These are phyloP conservation scores for Barnettozyma californica DNA, from an alignment of 805 yeast species.

Conservation along the genomic window DNA sequence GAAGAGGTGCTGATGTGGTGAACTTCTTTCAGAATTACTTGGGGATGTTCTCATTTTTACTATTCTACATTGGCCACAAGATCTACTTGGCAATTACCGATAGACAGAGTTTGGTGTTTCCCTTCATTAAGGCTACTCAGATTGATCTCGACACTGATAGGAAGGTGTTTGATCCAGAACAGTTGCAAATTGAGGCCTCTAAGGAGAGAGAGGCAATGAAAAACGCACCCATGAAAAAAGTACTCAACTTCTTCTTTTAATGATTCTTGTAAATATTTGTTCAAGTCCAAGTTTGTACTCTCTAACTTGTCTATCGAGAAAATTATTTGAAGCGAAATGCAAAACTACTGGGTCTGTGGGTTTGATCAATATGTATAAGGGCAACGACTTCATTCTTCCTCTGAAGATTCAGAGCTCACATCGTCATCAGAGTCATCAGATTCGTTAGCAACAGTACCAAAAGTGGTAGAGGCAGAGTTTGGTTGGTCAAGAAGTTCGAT, in stretches of 20 bases:
- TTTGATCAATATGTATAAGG: not conserved
- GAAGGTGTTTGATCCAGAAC: slow-evolving; percentile 37
- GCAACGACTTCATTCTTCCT: slow-evolving; percentile 51
- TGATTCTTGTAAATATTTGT: not conserved
- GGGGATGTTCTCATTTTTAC: slow-evolving; percentile 39
- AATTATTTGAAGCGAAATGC: no score
- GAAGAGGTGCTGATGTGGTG: slow-evolving; percentile 30
- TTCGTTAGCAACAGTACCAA: slow-evolving; percentile 29
- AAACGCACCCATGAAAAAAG: slow-evolving; percentile 16
- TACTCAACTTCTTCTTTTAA: slow-evolving; percentile 27
- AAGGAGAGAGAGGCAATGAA: slow-evolving; percentile 27
- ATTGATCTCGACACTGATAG: slow-evolving; percentile 44
- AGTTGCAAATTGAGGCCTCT: slow-evolving; percentile 35
- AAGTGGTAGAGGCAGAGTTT: slow-evolving; percentile 11
- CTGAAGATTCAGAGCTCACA: slow-evolving; percentile 61
- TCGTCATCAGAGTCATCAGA: slow-evolving; percentile 46
- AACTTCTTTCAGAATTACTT: slow-evolving; percentile 51
- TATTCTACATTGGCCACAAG: slow-evolving; percentile 48
- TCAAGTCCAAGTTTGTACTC: not conserved
- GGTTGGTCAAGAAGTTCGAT: slow-evolving; percentile 60
- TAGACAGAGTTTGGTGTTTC: slow-evolving; percentile 27
- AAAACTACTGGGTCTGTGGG: not conserved
- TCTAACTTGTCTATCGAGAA: not conserved
- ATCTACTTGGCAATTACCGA: slow-evolving; percentile 27
- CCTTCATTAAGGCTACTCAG: slow-evolving; percentile 32